These are phyloP conservation scores for Catenaria anguillulae DNA, from an alignment of 371 early-diverging fungal species.

Conservation along the genomic window DNA sequence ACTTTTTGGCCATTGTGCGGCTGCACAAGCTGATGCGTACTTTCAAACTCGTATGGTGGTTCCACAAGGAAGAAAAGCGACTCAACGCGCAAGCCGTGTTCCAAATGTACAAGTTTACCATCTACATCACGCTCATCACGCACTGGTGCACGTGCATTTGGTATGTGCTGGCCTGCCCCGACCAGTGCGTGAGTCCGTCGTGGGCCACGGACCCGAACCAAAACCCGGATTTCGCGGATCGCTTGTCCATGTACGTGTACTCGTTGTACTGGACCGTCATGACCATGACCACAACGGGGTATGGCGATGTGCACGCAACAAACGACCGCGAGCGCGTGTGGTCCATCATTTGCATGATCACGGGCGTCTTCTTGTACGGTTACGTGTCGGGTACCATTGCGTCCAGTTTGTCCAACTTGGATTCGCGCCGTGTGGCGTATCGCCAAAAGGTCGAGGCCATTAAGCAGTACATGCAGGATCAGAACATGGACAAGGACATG, in stretches of 20 bases:
- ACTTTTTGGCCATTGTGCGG: slow-evolving; percentile 18
- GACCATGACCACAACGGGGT: slow-evolving; percentile 28
- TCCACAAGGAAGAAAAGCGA: slow-evolving; percentile 21
- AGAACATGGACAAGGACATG: slow-evolving; percentile 27
- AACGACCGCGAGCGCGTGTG: slow-evolving; percentile 24
- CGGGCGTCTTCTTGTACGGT: slow-evolving; percentile 28
- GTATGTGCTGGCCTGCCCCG: slow-evolving; percentile 26
- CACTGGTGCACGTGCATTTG: slow-evolving; percentile 25
- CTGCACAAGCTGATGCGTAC: slow-evolving; percentile 23
- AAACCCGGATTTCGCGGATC: background rate
- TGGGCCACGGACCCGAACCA: slow-evolving; percentile 8
- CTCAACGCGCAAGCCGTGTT: slow-evolving; percentile 22
- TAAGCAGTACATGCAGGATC: slow-evolving; percentile 28
- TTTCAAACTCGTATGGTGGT: slow-evolving; percentile 20
- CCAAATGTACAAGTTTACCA: slow-evolving; percentile 26
- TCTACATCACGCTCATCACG: slow-evolving; percentile 19
- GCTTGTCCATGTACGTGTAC: slow-evolving; percentile 10
- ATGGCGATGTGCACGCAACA: slow-evolving; percentile 21
- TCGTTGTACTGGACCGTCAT: slow-evolving; percentile 25
- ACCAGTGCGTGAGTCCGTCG: slow-evolving; percentile 11
- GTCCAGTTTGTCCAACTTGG: slow-evolving; percentile 32
- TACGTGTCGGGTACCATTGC: slow-evolving; percentile 33
- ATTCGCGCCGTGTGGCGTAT: slow-evolving; percentile 28
- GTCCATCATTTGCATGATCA: slow-evolving; percentile 19
- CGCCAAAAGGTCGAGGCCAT: slow-evolving; percentile 32